Evolutionary conservation across 2,329 filamentous ascomycete species (phyloP), one percentile per base, ranked within the genome.

Genomic region (Incumbomyces delicatus): DNA sequence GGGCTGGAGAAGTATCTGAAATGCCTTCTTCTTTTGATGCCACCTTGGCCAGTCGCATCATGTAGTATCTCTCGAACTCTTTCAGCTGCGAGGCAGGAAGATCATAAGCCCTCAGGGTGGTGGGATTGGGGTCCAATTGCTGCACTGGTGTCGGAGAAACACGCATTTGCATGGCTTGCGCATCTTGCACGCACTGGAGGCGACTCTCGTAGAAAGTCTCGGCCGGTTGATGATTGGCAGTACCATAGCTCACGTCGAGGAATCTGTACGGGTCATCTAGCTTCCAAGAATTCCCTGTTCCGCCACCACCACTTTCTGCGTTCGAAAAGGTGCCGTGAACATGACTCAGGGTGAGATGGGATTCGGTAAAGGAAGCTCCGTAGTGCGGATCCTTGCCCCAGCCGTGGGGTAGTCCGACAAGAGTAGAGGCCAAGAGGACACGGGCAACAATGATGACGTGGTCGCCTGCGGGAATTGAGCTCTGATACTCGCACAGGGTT

Each of bases 401-500:
- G 40, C 33, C 33, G 22, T 17, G 31, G n/a, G 20, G 31, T 22
- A 29, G 13, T 27, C 42, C 8, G 29, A 13, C 16, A 12, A 16
- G 17, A 14, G 30, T 33, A 6, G 12, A 13, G 12, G 20, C 31
- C 2, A 34, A 22, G 7, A 45, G 11, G n/a, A 45, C 14, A 11
- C 34, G 33, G 12, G 27, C 42, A 4, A 34, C 38, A 11, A 45
- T 34, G 12, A 45, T 29, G 34, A 45, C 42, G 14, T 45, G 33
- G 22, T 45, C 42, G 20, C 33, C 42, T 13, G 20, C 42, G 12
- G 33, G 22, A 11, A 38, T 17, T 10, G 42, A 37, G 22, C 10
- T 29, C 14, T 45, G 42, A 18, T 45, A 45, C 33, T 45, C 42
- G 22, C 42, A 37, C 12, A 45, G n/a, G 34, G 38, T 29, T 5